Percentiles rank a stretch among this genome's conserved stretches.
Evolutionary conservation across 2,329 filamentous ascomycete genomes (phyloP).

Genomic region (Xenoacremonium recifei): DNA sequence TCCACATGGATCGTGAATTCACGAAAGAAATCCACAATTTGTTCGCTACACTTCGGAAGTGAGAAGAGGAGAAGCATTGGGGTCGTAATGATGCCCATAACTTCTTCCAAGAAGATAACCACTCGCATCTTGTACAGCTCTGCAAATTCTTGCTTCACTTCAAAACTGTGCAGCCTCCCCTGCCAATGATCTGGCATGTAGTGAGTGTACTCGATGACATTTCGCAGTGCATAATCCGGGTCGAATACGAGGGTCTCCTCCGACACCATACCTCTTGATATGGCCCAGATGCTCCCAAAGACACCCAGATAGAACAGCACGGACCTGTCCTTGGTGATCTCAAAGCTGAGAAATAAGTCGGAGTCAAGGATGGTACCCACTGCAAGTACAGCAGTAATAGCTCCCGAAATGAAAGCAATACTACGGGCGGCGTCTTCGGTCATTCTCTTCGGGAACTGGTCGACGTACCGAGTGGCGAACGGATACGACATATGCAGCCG

Average conservation of each 20-base stretch:
- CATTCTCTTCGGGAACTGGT: constrained; percentile 95
- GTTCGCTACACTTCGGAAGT: constrained; percentile 83
- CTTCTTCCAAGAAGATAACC: constrained; percentile 87
- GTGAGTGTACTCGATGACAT: constrained; percentile 90
- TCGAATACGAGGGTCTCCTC: constrained; percentile 90
- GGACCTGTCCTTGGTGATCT: constrained; percentile 84
- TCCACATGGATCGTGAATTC: constrained; percentile 98
- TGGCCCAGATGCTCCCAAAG: constrained; percentile 78
- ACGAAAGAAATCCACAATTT: constrained; percentile 95
- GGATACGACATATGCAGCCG: constrained; percentile 93
- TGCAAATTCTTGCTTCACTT: constrained; percentile 88
- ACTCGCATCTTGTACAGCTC: constrained; percentile 89
- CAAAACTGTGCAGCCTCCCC: constrained; percentile 84
- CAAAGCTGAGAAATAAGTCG: constrained; percentile 87
- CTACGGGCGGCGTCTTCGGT: constrained; percentile 82
- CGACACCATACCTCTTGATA: constrained; percentile 78
- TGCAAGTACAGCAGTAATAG: constrained; percentile 80
- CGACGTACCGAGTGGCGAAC: constrained; percentile 86
- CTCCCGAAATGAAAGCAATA: constrained; percentile 82
- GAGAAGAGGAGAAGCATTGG: constrained; percentile 86
- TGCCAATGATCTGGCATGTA: constrained; percentile 90
- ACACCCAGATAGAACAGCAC: constrained; percentile 88
- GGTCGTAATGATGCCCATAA: constrained; percentile 88
- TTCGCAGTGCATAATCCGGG: constrained; percentile 82
- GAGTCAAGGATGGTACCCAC: constrained; percentile 84